Evolutionary conservation across 768 basidiomycete species (phyloP), one percentile per base, ranked within the genome.

Genomic region (Pholiota microspora): DNA sequence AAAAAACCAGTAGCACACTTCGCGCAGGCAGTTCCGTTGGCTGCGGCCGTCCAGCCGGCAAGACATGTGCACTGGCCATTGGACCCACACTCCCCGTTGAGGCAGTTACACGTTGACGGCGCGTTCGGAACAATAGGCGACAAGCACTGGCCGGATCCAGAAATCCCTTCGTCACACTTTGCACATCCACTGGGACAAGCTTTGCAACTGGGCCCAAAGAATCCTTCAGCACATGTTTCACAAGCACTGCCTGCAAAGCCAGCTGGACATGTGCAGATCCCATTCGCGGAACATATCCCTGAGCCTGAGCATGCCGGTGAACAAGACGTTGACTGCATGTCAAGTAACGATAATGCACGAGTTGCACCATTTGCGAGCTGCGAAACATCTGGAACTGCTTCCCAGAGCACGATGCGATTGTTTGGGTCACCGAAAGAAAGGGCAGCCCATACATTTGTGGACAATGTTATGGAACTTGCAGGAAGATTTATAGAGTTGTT

Each of bases 161-260:
- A 78, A 36, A 89, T 84, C 4, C 93, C 92, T 15, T 90, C 84
- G 59, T 92, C 88, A 65, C 93, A 95, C 2, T 77, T 68, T 0
- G 73, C 63, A 68, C 93, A 94, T 4, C 81, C 83, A 0, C 74
- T 68, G 1, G 90, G 86, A 61, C 92, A 94, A 4, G 84, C 66
- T 51, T 82, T 72, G 64, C 93, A 95, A 0, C 69, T 74, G 0
- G 85, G 76, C 0, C 93, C 93, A 62, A 89, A 96, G 68, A 87
- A 87, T 0, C 89, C 89, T 4, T 76, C 29, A 1, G 82, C 76
- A 60, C 93, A 96, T 0, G 82, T 73, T 65, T 94, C 92, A 71
- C 94, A 96, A 0, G 86, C 84, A 4, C 84, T 67, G 3, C 93
- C 93, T 0, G 78, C 83, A 67, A 94, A 95, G 0, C 89, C 89